phyloP scores from a whole-genome alignment of 83 land plant genomes.

The Diphasiastrum complanatum region DNA sequence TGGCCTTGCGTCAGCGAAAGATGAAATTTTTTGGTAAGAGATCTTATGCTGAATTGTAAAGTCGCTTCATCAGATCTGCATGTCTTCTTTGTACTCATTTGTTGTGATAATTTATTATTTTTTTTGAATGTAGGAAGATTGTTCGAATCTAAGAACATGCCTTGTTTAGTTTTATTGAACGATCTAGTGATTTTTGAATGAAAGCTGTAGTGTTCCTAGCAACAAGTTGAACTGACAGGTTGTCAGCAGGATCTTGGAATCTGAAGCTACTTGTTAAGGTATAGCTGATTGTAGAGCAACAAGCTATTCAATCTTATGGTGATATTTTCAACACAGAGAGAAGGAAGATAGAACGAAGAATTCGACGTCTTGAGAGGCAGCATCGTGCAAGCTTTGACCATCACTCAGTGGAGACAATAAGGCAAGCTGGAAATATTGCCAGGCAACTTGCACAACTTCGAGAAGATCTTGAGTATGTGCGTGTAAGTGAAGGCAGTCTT shows the following conservation, averaged over 20 bases:
- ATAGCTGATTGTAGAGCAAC: neutral
- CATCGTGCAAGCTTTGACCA: slow-evolving; percentile 61
- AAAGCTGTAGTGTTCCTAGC: no score
- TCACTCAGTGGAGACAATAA: slow-evolving; percentile 33
- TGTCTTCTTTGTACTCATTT: neutral
- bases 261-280: neutral
- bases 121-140: no score
- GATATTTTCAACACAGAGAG: slow-evolving; percentile 49
- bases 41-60: neutral
- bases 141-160: neutral
- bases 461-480: slow-evolving; percentile 95
- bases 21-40: slow-evolving; percentile 85
- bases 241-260: no score
- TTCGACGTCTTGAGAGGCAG: slow-evolving; percentile 76
- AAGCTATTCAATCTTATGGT: neutral
- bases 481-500: slow-evolving; percentile 52
- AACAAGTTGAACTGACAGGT: no score
- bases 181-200: neutral
- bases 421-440: slow-evolving; percentile 34
- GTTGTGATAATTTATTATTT: neutral
- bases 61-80: neutral
- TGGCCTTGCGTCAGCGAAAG: slow-evolving; percentile 68
- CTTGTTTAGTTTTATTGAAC: neutral
- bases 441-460: slow-evolving; percentile 63
- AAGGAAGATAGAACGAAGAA: slow-evolving; percentile 89